Percentiles rank a stretch among this genome's conserved stretches.
Evolutionary conservation across 1,139 yeast species (phyloP).

Genomic region (Arxiozyma slooffiae): DNA sequence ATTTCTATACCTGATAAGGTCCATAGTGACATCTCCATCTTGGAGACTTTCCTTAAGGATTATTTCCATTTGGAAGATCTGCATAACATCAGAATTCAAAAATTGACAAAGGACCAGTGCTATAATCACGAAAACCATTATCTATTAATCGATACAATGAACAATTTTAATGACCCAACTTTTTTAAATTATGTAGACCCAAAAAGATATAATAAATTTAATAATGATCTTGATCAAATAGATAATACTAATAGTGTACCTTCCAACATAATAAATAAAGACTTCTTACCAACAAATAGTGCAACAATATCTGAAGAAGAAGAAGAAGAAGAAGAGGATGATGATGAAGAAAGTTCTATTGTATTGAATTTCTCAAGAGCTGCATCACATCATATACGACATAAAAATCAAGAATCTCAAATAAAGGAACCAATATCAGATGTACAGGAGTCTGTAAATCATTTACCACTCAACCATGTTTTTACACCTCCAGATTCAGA

Average conservation of each 20-base stretch:
- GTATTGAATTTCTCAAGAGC: slow-evolving; percentile 17
- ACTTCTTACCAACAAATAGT: neutral
- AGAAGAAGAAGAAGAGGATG: too few relatives aligned
- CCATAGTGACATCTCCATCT: slow-evolving; percentile 22
- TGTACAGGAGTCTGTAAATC: neutral
- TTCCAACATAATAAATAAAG: neutral
- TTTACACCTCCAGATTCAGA: slow-evolving; percentile 16
- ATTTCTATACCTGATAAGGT: slow-evolving; percentile 29
- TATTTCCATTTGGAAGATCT: slow-evolving; percentile 26
- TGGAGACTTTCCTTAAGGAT: slow-evolving; percentile 26
- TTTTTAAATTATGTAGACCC: slow-evolving; percentile 19
- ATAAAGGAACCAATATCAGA: neutral
- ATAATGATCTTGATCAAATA: neutral
- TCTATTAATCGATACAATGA: slow-evolving; percentile 22
- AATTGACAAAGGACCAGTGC: slow-evolving; percentile 18
- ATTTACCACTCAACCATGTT: neutral
- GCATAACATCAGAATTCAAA: slow-evolving; percentile 23
- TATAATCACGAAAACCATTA: slow-evolving; percentile 30
- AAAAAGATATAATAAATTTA: slow-evolving; percentile 1
- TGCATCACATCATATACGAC: slow-evolving; percentile 2
- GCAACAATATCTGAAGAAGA: neutral
- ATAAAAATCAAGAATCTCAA: neutral
- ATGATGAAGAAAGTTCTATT: slow-evolving; percentile 15
- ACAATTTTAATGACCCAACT: slow-evolving; percentile 24
- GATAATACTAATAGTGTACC: neutral